Conservation (phyloP, 2,329 filamentous ascomycete genomes). For the Fusarium sp. region DNA sequence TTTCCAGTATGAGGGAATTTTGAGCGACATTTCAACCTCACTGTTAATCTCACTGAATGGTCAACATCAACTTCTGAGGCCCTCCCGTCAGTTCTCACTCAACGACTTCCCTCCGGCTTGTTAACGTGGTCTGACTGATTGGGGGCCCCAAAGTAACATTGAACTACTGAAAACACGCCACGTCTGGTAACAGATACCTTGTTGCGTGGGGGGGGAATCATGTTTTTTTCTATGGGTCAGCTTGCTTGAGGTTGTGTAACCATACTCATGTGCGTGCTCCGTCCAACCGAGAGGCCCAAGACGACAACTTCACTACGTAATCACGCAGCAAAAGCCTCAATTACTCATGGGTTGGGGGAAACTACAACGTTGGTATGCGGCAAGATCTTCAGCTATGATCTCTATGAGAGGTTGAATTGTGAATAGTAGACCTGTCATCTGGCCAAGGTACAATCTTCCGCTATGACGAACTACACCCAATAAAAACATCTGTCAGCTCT, state of each 20-base stretch:
- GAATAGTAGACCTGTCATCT: background rate
- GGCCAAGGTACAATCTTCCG: background rate
- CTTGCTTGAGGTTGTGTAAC: background rate
- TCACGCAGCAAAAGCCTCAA: background rate
- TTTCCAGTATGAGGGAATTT: background rate
- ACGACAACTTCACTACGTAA: background rate
- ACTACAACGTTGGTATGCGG: background rate
- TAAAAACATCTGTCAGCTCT: background rate
- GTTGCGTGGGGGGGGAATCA: background rate
- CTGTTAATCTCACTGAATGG: background rate
- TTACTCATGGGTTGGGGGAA: background rate
- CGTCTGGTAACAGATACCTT: background rate
- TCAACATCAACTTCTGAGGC: background rate
- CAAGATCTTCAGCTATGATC: background rate
- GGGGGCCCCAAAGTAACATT: background rate
- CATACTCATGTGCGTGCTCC: background rate
- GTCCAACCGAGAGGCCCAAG: background rate
- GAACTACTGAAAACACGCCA: background rate
- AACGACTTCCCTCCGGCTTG: background rate
- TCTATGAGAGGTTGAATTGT: background rate
- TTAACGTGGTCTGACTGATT: background rate
- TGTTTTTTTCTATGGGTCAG: background rate
- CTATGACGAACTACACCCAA: background rate
- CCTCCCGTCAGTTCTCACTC: background rate
- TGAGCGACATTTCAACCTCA: background rate